phyloP scores from a whole-genome alignment of 352 stramenopile species.

The Pelagophyceae sp. region DNA sequence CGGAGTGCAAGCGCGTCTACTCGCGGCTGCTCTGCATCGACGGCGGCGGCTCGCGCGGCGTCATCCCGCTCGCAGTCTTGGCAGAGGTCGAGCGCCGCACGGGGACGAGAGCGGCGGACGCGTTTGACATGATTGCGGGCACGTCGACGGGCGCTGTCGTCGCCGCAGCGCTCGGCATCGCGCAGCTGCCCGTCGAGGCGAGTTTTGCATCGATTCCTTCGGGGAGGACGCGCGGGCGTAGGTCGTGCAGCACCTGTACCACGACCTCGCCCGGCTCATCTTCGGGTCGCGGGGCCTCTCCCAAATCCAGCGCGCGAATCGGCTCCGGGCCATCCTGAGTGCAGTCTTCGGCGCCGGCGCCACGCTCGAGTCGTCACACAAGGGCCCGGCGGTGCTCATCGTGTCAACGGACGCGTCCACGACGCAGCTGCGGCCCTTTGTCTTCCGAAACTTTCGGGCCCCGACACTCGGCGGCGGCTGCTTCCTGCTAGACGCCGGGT shows the following conservation, averaged over 20 bases:
- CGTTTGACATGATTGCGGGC: constrained; percentile 13
- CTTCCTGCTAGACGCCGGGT: background rate
- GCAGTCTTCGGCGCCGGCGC: constrained; percentile 7
- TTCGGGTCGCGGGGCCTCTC: constrained; percentile 9
- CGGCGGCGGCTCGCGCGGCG: constrained; percentile 16
- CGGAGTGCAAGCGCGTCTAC: background rate
- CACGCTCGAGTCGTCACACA: background rate
- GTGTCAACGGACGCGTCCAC: constrained; percentile 17
- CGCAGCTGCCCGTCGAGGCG: constrained; percentile 16
- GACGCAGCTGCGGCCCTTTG: background rate
- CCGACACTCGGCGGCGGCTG: background rate
- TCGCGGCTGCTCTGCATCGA: background rate
- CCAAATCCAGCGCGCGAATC: background rate
- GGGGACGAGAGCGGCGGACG: background rate
- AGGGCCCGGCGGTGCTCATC: background rate
- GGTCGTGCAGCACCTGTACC: constrained; percentile 2
- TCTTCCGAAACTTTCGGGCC: background rate
- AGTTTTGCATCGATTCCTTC: too few species aligned
- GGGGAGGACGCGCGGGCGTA: too few species aligned
- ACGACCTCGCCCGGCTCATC: constrained; percentile 8
- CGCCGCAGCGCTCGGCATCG: background rate
- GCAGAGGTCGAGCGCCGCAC: background rate
- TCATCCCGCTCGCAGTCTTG: constrained; percentile 11
- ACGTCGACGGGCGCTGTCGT: constrained; percentile 16
- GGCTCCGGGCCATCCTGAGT: background rate